Conservation (phyloP, 306 rosid species). For the Erythrophleum fordii region DNA sequence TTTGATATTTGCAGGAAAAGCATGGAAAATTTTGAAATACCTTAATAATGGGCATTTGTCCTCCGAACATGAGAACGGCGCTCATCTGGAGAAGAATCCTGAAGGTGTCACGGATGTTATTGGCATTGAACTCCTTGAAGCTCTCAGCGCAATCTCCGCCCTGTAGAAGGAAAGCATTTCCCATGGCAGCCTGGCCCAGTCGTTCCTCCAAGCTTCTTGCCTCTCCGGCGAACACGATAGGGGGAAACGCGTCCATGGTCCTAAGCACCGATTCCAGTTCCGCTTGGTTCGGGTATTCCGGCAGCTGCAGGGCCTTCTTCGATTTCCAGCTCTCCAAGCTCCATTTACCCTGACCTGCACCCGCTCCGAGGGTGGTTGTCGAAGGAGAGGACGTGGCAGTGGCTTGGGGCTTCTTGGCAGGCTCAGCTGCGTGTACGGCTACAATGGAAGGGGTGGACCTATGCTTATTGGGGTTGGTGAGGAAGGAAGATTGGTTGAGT, state of each 20-base stretch:
- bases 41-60: constrained; percentile 83
- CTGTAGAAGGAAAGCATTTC: constrained; percentile 82
- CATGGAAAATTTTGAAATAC: constrained; percentile 13
- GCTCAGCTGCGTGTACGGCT: constrained; percentile 69
- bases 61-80: constrained; percentile 78
- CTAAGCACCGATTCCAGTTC: constrained; percentile 59
- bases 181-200: constrained; percentile 67
- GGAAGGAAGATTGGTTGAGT: constrained; percentile 41
- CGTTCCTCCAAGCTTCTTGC: constrained; percentile 75
- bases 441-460: constrained; percentile 39
- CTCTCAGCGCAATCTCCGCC: constrained; percentile 94
- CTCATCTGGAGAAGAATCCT: constrained; percentile 83
- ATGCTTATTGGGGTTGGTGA: constrained; percentile 25
- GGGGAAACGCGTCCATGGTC: constrained; percentile 73
- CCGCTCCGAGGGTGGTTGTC: constrained; percentile 32
- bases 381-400: constrained; percentile 22
- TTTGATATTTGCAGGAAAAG: not conserved
- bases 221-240: constrained; percentile 87
- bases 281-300: constrained; percentile 69
- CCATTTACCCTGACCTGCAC: constrained; percentile 56
- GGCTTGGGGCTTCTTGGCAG: constrained; percentile 55
- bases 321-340: constrained; percentile 65
- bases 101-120: constrained; percentile 84
- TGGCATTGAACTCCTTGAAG: constrained; percentile 84
- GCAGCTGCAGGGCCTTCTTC: constrained; percentile 78